phyloP scores from a whole-genome alignment of 768 basidiomycete genomes.

The Naematelia encephala region DNA sequence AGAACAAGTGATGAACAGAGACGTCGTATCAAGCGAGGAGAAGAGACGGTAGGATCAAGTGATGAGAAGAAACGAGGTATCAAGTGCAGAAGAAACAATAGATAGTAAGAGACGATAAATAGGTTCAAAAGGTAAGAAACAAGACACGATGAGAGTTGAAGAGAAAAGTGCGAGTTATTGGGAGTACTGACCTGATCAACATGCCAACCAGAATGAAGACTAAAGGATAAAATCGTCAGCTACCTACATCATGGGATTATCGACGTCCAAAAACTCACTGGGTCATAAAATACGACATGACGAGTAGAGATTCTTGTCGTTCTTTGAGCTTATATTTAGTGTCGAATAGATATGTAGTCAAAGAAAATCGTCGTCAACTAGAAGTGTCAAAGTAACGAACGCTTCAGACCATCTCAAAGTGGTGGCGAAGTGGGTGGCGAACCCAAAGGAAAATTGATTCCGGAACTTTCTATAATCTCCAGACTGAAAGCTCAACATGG shows the following conservation, averaged over 20 bases:
- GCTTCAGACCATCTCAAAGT: neutral
- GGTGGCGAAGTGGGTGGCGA: neutral
- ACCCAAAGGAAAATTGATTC: neutral
- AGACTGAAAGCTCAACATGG: neutral
- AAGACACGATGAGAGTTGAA: neutral
- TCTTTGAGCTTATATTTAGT: neutral
- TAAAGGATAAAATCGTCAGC: conserved; percentile 14
- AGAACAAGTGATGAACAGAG: too few relatives aligned
- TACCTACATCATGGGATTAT: too few relatives aligned
- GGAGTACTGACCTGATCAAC: conserved; percentile 64
- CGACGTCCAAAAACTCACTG: conserved; percentile 32
- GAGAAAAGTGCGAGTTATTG: neutral
- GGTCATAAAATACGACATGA: conserved; percentile 52
- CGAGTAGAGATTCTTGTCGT: neutral
- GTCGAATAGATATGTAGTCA: neutral
- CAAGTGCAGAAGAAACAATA: too few relatives aligned
- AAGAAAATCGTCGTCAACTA: too few relatives aligned
- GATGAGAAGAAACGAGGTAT: too few relatives aligned
- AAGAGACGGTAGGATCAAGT: too few relatives aligned
- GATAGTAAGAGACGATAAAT: too few relatives aligned
- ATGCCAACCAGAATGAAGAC: conserved; percentile 68
- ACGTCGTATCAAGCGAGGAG: too few relatives aligned
- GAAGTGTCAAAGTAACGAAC: too few relatives aligned
- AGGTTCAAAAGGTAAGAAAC: neutral
- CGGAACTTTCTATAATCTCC: neutral